Base-by-base conservation (phyloP, 2,329 filamentous ascomycete species). In the Alternaria longipes region DNA sequence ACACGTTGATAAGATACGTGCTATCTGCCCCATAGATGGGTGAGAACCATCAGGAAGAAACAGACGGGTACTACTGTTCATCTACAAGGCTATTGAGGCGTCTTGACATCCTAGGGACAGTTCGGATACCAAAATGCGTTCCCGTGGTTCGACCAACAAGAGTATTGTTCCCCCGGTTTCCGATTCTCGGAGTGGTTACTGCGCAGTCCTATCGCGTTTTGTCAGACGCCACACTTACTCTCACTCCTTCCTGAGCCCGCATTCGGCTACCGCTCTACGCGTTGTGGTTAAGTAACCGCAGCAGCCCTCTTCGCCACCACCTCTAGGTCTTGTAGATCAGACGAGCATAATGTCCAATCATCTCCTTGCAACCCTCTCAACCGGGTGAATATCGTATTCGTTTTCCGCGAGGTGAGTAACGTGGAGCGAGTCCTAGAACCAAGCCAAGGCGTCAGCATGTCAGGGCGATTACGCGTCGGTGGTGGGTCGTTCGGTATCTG, bases 341-440 rank as follows among this genome's bases (percentile, higher is more conserved):
- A 50, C n/a, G 26, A 20, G 30, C n/a, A 44, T 26, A n/a, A 18
- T 30, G 1, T 36, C 22, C 18, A 50, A 38, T 30, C 18, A 12
- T 44, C 42, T 22, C 41, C 28, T 30, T 32, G n/a, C 40, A 34
- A 18, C 22, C 28, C 24, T 16, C 32, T 36, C 32, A 44, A 24
- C 53, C 52, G 58, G 61, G 28, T 66, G 52, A 66, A 59, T 26
- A 20, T 47, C 53, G n/a, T 54, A 56, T 57, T 56, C 45, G 51
- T 41, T 46, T 26, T 20, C 26, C 51, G 53, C 51, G 50, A 50
- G 34, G 58, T 28, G 34, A 54, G 32, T 16, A 36, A 36, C 32
- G 32, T 46, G 51, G 54, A 30, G 32, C 54, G 46, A 40, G 41
- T 50, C 45, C 32, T 47, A 44, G 36, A 47, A 49, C 51, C 57